Evolutionary conservation across 768 basidiomycete species (phyloP), one percentile per base, ranked within the genome.

Genomic region (Termitomyces sp.): DNA sequence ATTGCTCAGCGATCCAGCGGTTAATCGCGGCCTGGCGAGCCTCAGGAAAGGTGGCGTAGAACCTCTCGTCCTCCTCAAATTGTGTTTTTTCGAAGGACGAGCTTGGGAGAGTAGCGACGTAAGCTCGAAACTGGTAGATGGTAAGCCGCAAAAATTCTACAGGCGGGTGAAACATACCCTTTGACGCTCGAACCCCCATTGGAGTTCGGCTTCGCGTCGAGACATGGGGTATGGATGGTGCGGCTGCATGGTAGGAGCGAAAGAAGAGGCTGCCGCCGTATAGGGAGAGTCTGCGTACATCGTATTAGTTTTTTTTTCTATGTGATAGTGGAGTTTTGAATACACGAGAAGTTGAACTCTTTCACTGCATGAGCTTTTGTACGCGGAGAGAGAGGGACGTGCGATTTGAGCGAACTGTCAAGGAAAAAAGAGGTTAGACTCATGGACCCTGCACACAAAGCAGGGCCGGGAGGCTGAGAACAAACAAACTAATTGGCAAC

Each of bases 41-140:
- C 18, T 50, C 50, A 0, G 59, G 65, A 22, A 66, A 66, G 12
- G 47, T 56, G n/a, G 56, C 52, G 54, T 66, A 66, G 50, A 64
- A 64, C 2, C 39, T 16, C 18, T 62, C 59, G 42, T 66, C 65
- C 4, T 60, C 55, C 26, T 62, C 55, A 10, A 64, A 57, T 48
- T 59, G 52, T 8, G 57, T 60, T 26, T 56, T 57, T n/a, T 57
- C 59, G 26, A 62, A 66, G 3, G 57, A 60, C 0, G 49, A 58
- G 2, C 50, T 29, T 1, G 55, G 39, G 1, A 57, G 55, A 4
- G 13, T 29, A 1, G 47, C 51, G 18, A 58, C 20, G 42, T 48
- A 8, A 16, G 41, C 41, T 15, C 49, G 60, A 41, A 57, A 37
- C 55, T 55, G 31, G 13, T 16, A 29, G 16, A 33, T 16, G 18